phyloP scores from a whole-genome alignment of 345 rosid species.

The Crucihimalaya himalaica region DNA sequence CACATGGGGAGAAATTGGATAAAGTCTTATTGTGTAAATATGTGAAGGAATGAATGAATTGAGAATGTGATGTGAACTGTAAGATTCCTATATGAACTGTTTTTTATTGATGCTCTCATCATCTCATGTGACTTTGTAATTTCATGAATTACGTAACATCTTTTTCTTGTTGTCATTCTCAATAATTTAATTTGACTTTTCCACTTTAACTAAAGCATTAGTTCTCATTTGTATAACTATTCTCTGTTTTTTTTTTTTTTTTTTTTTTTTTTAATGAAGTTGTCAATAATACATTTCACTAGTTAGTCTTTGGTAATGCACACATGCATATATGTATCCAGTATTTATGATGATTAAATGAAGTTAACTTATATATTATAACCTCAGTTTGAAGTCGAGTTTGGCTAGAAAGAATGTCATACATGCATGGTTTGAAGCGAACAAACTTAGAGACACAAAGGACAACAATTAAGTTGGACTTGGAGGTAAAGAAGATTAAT shows the following conservation, averaged over 20 bases:
- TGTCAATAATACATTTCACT: constrained; percentile 10
- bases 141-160: constrained; percentile 16
- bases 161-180: constrained; percentile 37
- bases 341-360: background rate
- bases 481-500: background rate
- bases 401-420: too few species aligned
- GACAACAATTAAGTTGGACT: background rate
- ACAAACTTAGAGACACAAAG: too few species aligned
- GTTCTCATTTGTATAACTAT: constrained; percentile 8
- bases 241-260: too few species aligned
- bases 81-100: constrained; percentile 30
- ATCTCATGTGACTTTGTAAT: constrained; percentile 37
- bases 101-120: constrained; percentile 26
- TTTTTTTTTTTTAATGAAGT: background rate
- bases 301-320: constrained; percentile 16
- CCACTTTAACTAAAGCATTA: constrained; percentile 21
- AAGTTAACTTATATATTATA: background rate
- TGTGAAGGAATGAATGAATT: constrained; percentile 20
- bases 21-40: constrained; percentile 20
- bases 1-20: constrained; percentile 33
- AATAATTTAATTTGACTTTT: constrained; percentile 36
- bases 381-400: too few species aligned
- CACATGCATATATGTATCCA: constrained; percentile 2
- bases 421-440: too few species aligned
- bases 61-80: constrained; percentile 38